These are phyloP conservation scores for Mentha longifolia DNA, from an alignment of 257 asterid species.

Conservation along the genomic window DNA sequence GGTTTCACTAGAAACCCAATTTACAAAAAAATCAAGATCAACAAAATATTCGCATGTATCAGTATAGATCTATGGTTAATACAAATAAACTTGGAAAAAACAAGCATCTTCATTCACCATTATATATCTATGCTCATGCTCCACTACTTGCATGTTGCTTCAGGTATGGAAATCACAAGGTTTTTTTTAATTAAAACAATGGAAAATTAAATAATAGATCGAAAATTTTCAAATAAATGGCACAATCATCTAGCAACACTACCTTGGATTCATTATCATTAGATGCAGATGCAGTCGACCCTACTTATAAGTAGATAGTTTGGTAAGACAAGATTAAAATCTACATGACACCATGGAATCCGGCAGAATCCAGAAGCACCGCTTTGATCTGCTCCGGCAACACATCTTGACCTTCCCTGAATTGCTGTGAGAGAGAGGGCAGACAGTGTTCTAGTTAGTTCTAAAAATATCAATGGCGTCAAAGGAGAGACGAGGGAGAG, in stretches of 20 bases:
- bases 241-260: constrained; percentile 11
- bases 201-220: neutral
- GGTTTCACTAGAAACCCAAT: neutral
- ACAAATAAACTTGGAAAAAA: neutral
- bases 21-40: neutral
- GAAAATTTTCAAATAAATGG: neutral
- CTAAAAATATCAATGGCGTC: neutral
- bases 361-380: constrained; percentile 55
- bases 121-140: neutral
- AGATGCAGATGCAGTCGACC: neutral
- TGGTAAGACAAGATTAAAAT: constrained; percentile 1
- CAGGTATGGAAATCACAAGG: neutral
- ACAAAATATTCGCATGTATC: neutral
- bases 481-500: neutral
- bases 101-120: neutral
- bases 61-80: neutral
- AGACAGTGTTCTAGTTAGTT: neutral
- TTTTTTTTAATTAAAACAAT: neutral
- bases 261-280: neutral
- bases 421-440: constrained; percentile 36
- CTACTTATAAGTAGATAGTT: constrained; percentile 12
- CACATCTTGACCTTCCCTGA: constrained; percentile 51
- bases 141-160: neutral
- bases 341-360: constrained; percentile 54
- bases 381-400: constrained; percentile 62